Base-by-base conservation (phyloP, 2,329 filamentous ascomycete genomes). In the Trichoderma hamatum region DNA sequence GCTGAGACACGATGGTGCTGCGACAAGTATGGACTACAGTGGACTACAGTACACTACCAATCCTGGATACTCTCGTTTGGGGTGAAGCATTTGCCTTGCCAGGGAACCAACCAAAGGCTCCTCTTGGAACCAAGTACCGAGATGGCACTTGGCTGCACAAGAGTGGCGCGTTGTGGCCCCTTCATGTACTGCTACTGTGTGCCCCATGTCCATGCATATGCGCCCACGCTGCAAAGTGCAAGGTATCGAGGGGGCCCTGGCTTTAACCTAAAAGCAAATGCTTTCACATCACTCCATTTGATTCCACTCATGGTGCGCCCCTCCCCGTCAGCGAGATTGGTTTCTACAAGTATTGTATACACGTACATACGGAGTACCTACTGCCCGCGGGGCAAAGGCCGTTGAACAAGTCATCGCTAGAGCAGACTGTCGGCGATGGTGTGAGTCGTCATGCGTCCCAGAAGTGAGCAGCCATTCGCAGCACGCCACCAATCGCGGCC, bases 121-220 rank as follows among this genome's bases (percentile, higher is more conserved):
- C 55, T 39, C 66, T 55, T 43, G 26, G 34, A 24, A 51, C 59
- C 68, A 71, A 68, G 70, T 70, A 69, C 70, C 69, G 70, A 70
- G 68, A 71, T 69, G 69, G 69, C 70, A 62, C 69, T 70, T 69
- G 69, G 55, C 67, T 69, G 67, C 66, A 68, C 66, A 62, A 68
- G 59, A 55, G 60, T 69, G 67, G 52, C 60, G 34, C 67, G 59
- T 39, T 32, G 30, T 39, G 39, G 14, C 67, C 60, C 62, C 60
- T 69, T 63, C 51, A 56, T 51, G 55, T 60, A 49, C 63, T 49
- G 36, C 52, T 62, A 49, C 59, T 34, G 26, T 34, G 19, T 30
- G 19, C 30, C 54, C 54, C 28, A 56, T 56, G 54, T 34, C 30
- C 58, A 46, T 60, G 58, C 58, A 60, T 46, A 60, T 49, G 39